These are phyloP conservation scores for Fimicolochytrium jonesii DNA, from an alignment of 192 early-diverging fungal genomes.

Conservation along the genomic window DNA sequence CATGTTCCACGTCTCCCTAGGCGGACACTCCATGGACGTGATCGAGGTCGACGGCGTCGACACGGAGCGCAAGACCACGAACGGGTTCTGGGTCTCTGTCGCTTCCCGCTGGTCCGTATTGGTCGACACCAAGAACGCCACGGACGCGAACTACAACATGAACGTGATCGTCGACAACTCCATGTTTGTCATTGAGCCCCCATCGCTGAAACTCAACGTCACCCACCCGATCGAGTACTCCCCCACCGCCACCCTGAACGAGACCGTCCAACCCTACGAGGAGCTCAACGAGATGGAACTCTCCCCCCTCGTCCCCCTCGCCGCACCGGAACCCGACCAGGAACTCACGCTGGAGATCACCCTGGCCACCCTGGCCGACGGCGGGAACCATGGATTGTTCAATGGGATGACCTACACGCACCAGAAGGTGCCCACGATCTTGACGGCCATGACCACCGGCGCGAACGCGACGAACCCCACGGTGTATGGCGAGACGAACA, in stretches of 20 bases:
- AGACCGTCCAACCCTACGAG: slow-evolving; percentile 8
- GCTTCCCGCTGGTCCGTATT: slow-evolving; percentile 81
- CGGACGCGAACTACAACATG: slow-evolving; percentile 61
- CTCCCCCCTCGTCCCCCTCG: slow-evolving; percentile 45
- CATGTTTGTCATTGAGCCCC: slow-evolving; percentile 11
- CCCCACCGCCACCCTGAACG: neutral
- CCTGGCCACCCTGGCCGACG: slow-evolving; percentile 65
- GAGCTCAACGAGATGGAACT: slow-evolving; percentile 48
- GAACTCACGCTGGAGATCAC: slow-evolving; percentile 51
- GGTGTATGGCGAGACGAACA: slow-evolving; percentile 61
- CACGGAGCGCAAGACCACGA: slow-evolving; percentile 49
- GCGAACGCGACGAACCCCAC: slow-evolving; percentile 37
- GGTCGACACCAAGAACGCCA: slow-evolving; percentile 57
- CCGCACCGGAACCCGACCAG: slow-evolving; percentile 43
- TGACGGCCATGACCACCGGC: slow-evolving; percentile 61
- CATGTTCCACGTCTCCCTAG: slow-evolving; percentile 74
- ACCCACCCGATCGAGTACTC: slow-evolving; percentile 16
- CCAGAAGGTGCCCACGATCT: slow-evolving; percentile 63
- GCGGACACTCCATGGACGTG: slow-evolving; percentile 70
- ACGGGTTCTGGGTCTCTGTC: slow-evolving; percentile 57
- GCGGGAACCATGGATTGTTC: slow-evolving; percentile 77
- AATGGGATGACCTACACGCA: slow-evolving; percentile 66
- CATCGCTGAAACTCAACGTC: slow-evolving; percentile 4
- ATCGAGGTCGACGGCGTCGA: slow-evolving; percentile 79
- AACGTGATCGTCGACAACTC: slow-evolving; percentile 62